phyloP scores from a whole-genome alignment of 2,329 filamentous ascomycete species.

The Septoria linicola region DNA sequence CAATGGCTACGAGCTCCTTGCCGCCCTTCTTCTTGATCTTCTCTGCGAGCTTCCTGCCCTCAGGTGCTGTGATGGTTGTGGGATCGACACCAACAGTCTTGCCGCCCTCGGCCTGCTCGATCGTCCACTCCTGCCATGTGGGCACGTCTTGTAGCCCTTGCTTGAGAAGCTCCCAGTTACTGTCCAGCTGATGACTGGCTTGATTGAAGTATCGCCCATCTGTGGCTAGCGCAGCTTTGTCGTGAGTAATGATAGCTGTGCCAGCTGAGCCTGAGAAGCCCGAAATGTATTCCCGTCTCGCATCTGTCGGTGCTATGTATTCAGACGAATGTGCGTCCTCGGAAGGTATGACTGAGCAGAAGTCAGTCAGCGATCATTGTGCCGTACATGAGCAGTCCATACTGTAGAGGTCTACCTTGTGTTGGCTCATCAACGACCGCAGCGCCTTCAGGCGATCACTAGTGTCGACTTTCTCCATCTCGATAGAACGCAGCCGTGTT shows the following conservation, averaged over 20 bases:
- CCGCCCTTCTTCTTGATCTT: slow-evolving; percentile 86
- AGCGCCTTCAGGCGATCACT: slow-evolving; percentile 72
- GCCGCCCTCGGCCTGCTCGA: slow-evolving; percentile 77
- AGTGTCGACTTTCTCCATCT: slow-evolving; percentile 80
- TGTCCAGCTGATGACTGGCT: slow-evolving; percentile 83
- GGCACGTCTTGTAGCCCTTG: slow-evolving; percentile 90
- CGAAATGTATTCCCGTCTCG: slow-evolving; percentile 82
- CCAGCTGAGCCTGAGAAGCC: slow-evolving; percentile 95
- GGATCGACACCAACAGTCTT: slow-evolving; percentile 91
- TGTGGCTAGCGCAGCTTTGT: slow-evolving; percentile 86
- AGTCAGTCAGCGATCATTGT: slow-evolving; percentile 41
- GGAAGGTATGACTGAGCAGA: slow-evolving; percentile 75
- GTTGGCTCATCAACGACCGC: slow-evolving; percentile 80
- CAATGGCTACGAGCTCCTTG: slow-evolving; percentile 69
- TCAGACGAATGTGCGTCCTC: slow-evolving; percentile 98
- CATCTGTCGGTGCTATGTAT: slow-evolving; percentile 96
- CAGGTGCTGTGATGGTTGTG: slow-evolving; percentile 72
- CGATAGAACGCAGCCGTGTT: slow-evolving; percentile 31
- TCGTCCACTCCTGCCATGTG: slow-evolving; percentile 95
- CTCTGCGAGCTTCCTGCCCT: slow-evolving; percentile 73
- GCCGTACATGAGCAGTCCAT: slow-evolving; percentile 35
- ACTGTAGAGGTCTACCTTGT: slow-evolving; percentile 91
- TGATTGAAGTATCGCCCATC: slow-evolving; percentile 99
- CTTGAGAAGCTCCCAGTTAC: slow-evolving; percentile 88
- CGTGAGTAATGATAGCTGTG: slow-evolving; percentile 80